A percentile compares a stretch with the other conserved stretches of the same genome.
Evolutionary conservation across 495 filamentous ascomycete species (phyloP).

Genomic region (Aspergillus diversus): DNA sequence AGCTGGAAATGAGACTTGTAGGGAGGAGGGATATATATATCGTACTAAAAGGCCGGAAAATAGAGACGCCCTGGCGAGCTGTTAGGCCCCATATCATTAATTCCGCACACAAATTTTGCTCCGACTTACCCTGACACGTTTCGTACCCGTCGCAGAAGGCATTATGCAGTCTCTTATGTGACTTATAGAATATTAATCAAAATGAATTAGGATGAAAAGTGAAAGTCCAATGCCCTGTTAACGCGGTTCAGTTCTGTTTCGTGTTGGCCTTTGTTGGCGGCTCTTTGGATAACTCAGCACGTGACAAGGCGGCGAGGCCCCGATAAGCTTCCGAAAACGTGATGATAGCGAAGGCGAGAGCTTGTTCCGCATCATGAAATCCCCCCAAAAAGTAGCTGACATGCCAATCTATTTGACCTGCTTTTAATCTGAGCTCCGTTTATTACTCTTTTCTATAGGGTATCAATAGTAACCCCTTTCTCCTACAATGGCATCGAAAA

Average conservation of each 20-base stretch:
- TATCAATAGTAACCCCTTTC: neutral
- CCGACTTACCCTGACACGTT: slow-evolving; percentile 59
- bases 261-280: neutral
- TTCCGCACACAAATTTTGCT: too few species aligned
- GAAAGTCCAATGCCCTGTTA: neutral
- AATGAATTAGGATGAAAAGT: neutral
- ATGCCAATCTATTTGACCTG: neutral
- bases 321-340: slow-evolving; percentile 21
- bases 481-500: slow-evolving; percentile 57
- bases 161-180: slow-evolving; percentile 31
- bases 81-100: slow-evolving; percentile 21
- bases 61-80: slow-evolving; percentile 62
- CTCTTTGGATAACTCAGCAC: neutral
- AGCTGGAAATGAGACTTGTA: neutral
- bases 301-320: slow-evolving; percentile 16
- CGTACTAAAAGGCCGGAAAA: slow-evolving; percentile 73
- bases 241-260: neutral
- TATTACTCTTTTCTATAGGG: neutral
- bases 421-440: neutral
- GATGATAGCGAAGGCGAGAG: slow-evolving; percentile 18
- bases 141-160: slow-evolving; percentile 59
- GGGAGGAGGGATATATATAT: neutral
- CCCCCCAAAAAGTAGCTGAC: neutral
- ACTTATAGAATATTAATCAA: neutral
- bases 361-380: slow-evolving; percentile 17